Evolutionary conservation across 2,329 filamentous ascomycete genomes (phyloP).

Genomic region (Aspergillus felis): DNA sequence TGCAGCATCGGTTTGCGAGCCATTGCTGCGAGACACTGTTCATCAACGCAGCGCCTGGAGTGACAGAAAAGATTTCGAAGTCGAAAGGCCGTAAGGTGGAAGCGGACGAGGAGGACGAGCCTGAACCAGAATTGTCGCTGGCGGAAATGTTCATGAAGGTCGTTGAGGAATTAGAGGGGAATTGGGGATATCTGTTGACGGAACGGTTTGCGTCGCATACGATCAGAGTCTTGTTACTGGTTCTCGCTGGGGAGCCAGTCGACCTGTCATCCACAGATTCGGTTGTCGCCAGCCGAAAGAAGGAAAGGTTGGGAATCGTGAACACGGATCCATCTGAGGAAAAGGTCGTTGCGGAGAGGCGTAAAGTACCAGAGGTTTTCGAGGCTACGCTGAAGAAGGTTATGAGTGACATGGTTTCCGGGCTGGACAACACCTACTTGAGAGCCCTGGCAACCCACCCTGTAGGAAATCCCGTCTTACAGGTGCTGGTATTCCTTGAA

Average conservation of each 20-base stretch:
- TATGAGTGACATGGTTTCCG: slow-evolving; percentile 69
- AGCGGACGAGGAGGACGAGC: slow-evolving; percentile 41
- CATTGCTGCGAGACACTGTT: slow-evolving; percentile 97
- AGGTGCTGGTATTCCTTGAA: slow-evolving; percentile 83
- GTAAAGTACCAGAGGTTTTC: slow-evolving; percentile 74
- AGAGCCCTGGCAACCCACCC: slow-evolving; percentile 82
- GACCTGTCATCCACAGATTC: slow-evolving; percentile 65
- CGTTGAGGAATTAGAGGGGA: slow-evolving; percentile 81
- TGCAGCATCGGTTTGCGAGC: slow-evolving; percentile 93
- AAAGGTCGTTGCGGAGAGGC: slow-evolving; percentile 43
- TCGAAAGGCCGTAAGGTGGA: slow-evolving; percentile 39
- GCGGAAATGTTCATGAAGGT: slow-evolving; percentile 81
- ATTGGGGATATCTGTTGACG: slow-evolving; percentile 77
- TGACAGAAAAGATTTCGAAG: slow-evolving; percentile 66
- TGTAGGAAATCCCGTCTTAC: slow-evolving; percentile 88
- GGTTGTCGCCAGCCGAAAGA: slow-evolving; percentile 85
- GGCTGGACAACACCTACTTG: slow-evolving; percentile 74
- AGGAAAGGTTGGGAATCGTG: slow-evolving; percentile 71
- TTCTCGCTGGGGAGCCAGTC: slow-evolving; percentile 78
- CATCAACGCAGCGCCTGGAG: slow-evolving; percentile 71
- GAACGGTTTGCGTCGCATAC: slow-evolving; percentile 89
- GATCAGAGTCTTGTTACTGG: slow-evolving; percentile 76
- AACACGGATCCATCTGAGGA: slow-evolving; percentile 50
- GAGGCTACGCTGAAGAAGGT: slow-evolving; percentile 73
- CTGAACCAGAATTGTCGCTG: slow-evolving; percentile 60